Evolutionary conservation across 306 rosid species (phyloP), one percentile per base, ranked within the genome.

Genomic region (Cicer judaicum): DNA sequence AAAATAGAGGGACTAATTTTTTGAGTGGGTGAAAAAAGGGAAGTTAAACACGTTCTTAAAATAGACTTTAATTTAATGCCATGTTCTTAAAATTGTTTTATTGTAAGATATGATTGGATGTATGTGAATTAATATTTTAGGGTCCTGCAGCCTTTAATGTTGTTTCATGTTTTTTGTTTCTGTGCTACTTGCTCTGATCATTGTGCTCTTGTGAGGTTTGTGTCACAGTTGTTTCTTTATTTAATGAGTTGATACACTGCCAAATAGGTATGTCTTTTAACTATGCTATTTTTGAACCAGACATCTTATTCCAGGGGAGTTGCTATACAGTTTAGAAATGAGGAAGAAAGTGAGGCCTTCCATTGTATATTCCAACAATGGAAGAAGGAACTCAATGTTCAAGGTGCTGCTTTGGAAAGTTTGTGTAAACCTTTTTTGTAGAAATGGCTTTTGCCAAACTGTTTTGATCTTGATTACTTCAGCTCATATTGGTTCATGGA

Each of bases 291-390:
- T 83, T 77, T 88, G 78, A 68, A 81, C 70, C 89, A 91, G 97
- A 74, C 84, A 49, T 56, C 81, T 14, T 88, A 81, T 78, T 83
- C 95, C 6, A 87, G 70, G 67, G 98, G 90, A 70, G 75, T 91
- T 64, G 60, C 80, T 53, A 63, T 91, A 57, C 88, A 77, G 57
- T 94, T 94, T 88, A 88, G 82, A 78, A 87, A 83, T 18, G 93
- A 90, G 87, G 90, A 84, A 71, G 97, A 91, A 52, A 84, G 94
- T 81, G 84, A 16, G 7, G 93, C 86, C 54, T 90, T 91, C 79
- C 94, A 94, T 74, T 24, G 57, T 79, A 89, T 85, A 49, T 82
- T 91, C 73, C 90, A 90, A 85, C 89, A 85, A 75, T 82, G 89
- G 96, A 89, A 88, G 83, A 76, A 88, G 64, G 90, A 85, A 81